These are phyloP conservation scores for Xanthoceras sorbifolium DNA, from an alignment of 345 rosid genomes.

Conservation along the genomic window DNA sequence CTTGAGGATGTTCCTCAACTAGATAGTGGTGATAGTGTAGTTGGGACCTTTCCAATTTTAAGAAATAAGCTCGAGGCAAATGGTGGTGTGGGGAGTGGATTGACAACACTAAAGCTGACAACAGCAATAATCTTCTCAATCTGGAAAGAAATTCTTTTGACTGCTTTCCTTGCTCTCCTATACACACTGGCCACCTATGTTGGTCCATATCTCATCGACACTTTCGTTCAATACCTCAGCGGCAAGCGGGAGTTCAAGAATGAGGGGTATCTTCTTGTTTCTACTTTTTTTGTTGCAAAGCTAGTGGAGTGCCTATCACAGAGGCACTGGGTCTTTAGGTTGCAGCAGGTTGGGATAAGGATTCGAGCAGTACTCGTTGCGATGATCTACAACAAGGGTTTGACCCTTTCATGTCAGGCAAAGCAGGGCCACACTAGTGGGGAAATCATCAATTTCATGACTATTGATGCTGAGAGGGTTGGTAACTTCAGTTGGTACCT, in stretches of 20 bases:
- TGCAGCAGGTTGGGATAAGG: slow-evolving; percentile 34
- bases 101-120: slow-evolving; percentile 39
- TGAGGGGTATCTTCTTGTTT: slow-evolving; percentile 35
- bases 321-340: slow-evolving; percentile 31
- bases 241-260: slow-evolving; percentile 21
- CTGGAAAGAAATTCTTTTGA: slow-evolving; percentile 32
- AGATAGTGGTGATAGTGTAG: slow-evolving; percentile 37
- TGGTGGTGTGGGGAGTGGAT: slow-evolving; percentile 28
- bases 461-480: slow-evolving; percentile 37
- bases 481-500: slow-evolving; percentile 32
- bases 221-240: slow-evolving; percentile 37
- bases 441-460: slow-evolving; percentile 39
- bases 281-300: slow-evolving; percentile 31
- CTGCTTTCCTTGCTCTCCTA: slow-evolving; percentile 29
- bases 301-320: slow-evolving; percentile 32
- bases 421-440: slow-evolving; percentile 38
- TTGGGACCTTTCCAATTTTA: slow-evolving; percentile 28
- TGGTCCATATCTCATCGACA: slow-evolving; percentile 40
- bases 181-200: slow-evolving; percentile 35
- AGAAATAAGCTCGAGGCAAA: slow-evolving; percentile 35
- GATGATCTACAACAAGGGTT: slow-evolving; percentile 30
- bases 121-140: slow-evolving; percentile 39
- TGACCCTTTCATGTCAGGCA: slow-evolving; percentile 31
- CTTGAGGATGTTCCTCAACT: slow-evolving; percentile 48
- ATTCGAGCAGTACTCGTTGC: slow-evolving; percentile 19